Evolutionary conservation across 257 asterid genomes (phyloP).

Genomic region (Fraxinus anomala): DNA sequence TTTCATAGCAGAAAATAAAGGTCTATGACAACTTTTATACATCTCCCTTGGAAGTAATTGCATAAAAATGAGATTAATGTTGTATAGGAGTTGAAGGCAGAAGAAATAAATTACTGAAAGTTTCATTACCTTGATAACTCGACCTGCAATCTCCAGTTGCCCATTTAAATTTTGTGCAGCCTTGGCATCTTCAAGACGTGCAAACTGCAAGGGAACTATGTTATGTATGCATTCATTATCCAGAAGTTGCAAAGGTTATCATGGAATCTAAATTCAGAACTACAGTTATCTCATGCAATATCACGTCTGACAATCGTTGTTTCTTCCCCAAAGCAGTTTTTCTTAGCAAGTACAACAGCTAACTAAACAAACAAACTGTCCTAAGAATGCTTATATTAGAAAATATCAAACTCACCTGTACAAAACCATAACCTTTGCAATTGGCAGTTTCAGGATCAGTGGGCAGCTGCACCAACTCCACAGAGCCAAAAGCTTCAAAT

Average conservation of each 20-base stretch:
- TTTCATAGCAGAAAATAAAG: constrained; percentile 6
- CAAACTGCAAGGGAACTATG: constrained; percentile 46
- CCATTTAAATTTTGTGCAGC: constrained; percentile 72
- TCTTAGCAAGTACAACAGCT: constrained; percentile 24
- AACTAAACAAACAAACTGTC: constrained; percentile 20
- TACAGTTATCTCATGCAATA: constrained; percentile 5
- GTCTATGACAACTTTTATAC: constrained; percentile 12
- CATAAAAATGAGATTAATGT: constrained; percentile 1
- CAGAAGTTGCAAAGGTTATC: constrained; percentile 11
- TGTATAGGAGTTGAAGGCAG: constrained; percentile 8
- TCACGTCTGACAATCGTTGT: not conserved
- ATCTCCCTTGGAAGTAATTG: constrained; percentile 15
- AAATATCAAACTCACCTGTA: constrained; percentile 55
- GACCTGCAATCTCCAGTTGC: constrained; percentile 70
- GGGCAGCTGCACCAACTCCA: constrained; percentile 79
- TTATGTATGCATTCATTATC: constrained; percentile 16
- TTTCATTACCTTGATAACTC: constrained; percentile 55
- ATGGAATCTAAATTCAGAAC: constrained; percentile 13
- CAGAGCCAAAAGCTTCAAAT: constrained; percentile 69
- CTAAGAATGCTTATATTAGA: constrained; percentile 6
- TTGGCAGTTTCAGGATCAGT: constrained; percentile 57
- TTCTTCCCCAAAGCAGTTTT: constrained; percentile 5
- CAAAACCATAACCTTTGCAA: constrained; percentile 68
- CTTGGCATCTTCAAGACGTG: constrained; percentile 67
- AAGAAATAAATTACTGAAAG: constrained; percentile 8